Evolutionary conservation across 2,329 filamentous ascomycete genomes (phyloP).

Genomic region (Didymosphaeria variabile): DNA sequence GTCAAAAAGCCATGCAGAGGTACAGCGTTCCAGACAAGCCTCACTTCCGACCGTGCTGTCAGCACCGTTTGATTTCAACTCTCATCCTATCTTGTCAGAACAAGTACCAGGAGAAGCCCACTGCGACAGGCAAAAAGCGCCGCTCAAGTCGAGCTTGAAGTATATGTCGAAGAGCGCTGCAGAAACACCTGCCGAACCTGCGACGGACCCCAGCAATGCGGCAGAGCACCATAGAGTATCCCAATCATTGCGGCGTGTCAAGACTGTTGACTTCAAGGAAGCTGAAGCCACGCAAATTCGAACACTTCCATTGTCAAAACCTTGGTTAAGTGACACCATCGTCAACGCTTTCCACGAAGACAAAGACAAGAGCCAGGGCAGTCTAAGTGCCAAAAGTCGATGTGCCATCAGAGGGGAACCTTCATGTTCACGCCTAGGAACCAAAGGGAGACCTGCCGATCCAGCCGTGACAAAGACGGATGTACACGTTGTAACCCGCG

Average conservation of each 20-base stretch:
- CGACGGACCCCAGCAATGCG: not conserved
- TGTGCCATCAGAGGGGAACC: not conserved
- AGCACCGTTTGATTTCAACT: constrained; percentile 18
- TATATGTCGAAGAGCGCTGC: constrained; percentile 34
- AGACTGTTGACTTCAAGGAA: constrained; percentile 44
- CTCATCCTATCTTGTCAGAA: constrained; percentile 16
- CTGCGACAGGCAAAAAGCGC: constrained; percentile 10
- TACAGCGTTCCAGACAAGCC: not conserved
- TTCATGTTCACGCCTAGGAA: constrained; percentile 22
- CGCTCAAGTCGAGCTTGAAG: constrained; percentile 42
- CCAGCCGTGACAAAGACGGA: constrained; percentile 44
- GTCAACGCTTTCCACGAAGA: not conserved
- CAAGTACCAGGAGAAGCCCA: constrained; percentile 9
- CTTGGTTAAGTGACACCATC: constrained; percentile 9
- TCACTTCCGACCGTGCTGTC: constrained; percentile 20
- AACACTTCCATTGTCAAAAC: constrained; percentile 14
- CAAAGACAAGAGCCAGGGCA: not conserved
- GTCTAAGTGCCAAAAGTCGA: not conserved
- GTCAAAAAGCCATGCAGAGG: no score
- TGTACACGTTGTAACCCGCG: constrained; percentile 45
- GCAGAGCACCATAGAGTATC: not conserved
- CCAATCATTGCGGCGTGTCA: constrained; percentile 33
- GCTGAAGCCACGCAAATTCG: constrained; percentile 13
- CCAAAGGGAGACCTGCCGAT: constrained; percentile 36
- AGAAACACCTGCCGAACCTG: constrained; percentile 25